phyloP scores from a whole-genome alignment of 768 basidiomycete genomes.

The Sarcodon sp. region DNA sequence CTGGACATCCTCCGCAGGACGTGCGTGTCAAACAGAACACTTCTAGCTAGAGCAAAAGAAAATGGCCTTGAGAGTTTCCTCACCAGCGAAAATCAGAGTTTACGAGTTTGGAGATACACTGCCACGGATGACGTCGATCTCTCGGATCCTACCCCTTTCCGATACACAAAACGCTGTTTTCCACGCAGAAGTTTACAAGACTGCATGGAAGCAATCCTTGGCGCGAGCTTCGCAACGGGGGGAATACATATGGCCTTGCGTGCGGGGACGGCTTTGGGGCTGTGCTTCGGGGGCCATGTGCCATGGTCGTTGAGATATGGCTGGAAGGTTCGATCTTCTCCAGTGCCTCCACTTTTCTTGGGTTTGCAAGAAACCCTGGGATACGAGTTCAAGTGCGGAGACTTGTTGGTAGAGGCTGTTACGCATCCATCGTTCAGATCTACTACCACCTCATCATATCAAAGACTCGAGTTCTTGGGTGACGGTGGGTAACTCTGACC shows the following conservation, averaged over 20 bases:
- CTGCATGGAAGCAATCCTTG: conserved; percentile 79
- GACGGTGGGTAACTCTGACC: conserved; percentile 46
- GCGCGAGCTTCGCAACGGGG: conserved; percentile 62
- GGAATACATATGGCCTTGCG: conserved; percentile 58
- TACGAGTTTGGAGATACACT: conserved; percentile 47
- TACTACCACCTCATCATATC: conserved; percentile 51
- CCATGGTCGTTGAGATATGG: conserved; percentile 57
- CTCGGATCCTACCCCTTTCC: conserved; percentile 12
- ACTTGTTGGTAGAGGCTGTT: conserved; percentile 63
- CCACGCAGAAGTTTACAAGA: conserved; percentile 71
- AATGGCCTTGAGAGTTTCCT: conserved; percentile 51
- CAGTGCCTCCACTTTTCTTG: conserved; percentile 33
- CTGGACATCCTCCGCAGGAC: conserved; percentile 51
- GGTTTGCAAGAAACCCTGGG: conserved; percentile 51
- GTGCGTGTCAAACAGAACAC: conserved; percentile 56
- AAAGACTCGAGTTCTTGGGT: conserved; percentile 81
- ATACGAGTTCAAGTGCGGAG: conserved; percentile 54
- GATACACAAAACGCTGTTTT: conserved; percentile 31
- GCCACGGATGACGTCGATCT: conserved; percentile 24
- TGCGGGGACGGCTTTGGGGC: conserved; percentile 47
- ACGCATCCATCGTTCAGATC: conserved; percentile 71
- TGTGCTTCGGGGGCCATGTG: conserved; percentile 59
- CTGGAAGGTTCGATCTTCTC: conserved; percentile 16
- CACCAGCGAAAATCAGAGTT: conserved; percentile 40
- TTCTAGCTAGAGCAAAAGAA: conserved; percentile 55